phyloP scores from a whole-genome alignment of 2,329 filamentous ascomycete species.

The Venturia effusa region DNA sequence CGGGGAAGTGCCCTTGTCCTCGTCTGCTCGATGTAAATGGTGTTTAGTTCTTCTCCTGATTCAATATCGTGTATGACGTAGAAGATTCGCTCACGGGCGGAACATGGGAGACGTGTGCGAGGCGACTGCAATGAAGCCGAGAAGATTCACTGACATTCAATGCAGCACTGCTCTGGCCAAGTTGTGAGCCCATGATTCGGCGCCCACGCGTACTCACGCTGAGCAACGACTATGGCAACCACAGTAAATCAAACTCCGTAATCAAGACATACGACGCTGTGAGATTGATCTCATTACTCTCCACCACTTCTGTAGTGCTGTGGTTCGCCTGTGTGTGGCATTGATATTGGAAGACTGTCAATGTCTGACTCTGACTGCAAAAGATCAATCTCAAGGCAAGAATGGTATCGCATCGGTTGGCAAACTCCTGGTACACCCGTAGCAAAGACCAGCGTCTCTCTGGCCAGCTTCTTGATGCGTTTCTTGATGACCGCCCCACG shows the following conservation, averaged over 20 bases:
- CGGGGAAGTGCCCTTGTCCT: not conserved
- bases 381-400: not conserved
- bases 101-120: too few species aligned
- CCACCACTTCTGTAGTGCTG: not conserved
- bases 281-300: too few species aligned
- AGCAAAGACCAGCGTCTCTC: constrained; percentile 9
- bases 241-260: too few species aligned
- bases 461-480: not conserved
- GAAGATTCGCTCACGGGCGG: not conserved
- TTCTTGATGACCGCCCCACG: constrained; percentile 11
- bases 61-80: not conserved
- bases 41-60: not conserved
- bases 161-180: too few species aligned
- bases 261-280: too few species aligned
- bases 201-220: too few species aligned
- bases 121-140: too few species aligned
- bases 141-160: too few species aligned
- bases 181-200: too few species aligned
- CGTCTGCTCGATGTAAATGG: not conserved
- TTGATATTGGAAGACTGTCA: not conserved
- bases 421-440: constrained; percentile 11
- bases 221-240: too few species aligned
- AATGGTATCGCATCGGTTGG: not conserved
- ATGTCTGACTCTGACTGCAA: too few species aligned
- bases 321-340: not conserved